Percentiles rank a stretch among this genome's conserved stretches.
phyloP scores from a whole-genome alignment of 345 rosid species.

The Aegle marmelos region DNA sequence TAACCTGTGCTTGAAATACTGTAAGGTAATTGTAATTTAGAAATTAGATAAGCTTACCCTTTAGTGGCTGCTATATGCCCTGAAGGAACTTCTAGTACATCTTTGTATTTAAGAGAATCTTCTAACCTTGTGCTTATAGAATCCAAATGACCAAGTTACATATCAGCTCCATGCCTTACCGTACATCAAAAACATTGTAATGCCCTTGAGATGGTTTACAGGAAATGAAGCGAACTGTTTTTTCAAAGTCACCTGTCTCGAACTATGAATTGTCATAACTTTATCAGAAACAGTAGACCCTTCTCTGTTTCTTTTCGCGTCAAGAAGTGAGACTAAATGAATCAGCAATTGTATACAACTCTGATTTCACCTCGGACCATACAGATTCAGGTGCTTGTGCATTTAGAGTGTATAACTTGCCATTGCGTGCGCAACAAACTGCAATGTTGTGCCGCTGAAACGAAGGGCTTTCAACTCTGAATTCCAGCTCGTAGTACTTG shows the following conservation, averaged over 20 bases:
- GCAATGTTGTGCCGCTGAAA: constrained; percentile 73
- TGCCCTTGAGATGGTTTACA: neutral
- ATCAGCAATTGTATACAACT: constrained; percentile 45
- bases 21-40: constrained; percentile 35
- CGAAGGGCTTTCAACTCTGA: constrained; percentile 64
- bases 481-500: constrained; percentile 72
- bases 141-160: neutral
- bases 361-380: constrained; percentile 57
- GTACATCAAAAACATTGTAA: neutral
- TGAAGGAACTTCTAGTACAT: constrained; percentile 12
- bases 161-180: neutral
- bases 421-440: constrained; percentile 54
- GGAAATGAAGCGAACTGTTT: neutral
- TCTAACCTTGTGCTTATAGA: neutral
- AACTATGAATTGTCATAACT: neutral
- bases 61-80: neutral
- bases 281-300: neutral
- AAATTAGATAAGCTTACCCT: constrained; percentile 3
- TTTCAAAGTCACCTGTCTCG: neutral
- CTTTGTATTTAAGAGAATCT: constrained; percentile 24
- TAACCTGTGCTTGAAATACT: constrained; percentile 50
- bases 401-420: constrained; percentile 65
- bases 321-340: constrained; percentile 56
- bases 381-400: constrained; percentile 71
- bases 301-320: neutral